A percentile compares a stretch with the other conserved stretches of the same genome.
phyloP scores from a whole-genome alignment of 2,329 filamentous ascomycete species.

The Gaeumannomyces tritici region DNA sequence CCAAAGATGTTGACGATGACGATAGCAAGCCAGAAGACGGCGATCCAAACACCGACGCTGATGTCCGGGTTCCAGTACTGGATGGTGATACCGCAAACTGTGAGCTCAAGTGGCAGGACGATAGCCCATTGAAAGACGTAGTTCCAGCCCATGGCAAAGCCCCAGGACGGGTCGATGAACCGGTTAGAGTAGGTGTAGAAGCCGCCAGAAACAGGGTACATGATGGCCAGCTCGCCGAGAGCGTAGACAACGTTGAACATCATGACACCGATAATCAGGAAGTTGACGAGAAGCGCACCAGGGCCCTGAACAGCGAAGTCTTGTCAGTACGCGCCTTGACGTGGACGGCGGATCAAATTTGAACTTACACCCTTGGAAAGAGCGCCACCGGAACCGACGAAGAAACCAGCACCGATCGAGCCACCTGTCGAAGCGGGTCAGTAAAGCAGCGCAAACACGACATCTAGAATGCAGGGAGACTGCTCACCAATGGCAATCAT shows the following conservation, averaged over 20 bases:
- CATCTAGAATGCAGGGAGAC: neutral
- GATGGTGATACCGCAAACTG: conserved; percentile 37
- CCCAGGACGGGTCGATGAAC: conserved; percentile 48
- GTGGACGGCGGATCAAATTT: neutral
- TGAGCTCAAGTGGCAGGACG: conserved; percentile 37
- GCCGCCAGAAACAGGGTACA: conserved; percentile 47
- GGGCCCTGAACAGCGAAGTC: conserved; percentile 21
- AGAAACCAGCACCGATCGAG: conserved; percentile 53
- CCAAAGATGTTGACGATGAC: conserved; percentile 47
- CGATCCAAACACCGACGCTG: conserved; percentile 37
- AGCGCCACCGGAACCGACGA: conserved; percentile 46
- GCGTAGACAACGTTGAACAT: conserved; percentile 54
- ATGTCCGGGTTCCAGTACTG: conserved; percentile 36
- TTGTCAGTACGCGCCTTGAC: neutral
- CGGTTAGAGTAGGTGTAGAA: conserved; percentile 48
- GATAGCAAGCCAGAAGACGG: conserved; percentile 42
- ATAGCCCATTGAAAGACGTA: conserved; percentile 39
- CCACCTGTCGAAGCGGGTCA: conserved; percentile 21
- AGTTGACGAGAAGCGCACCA: conserved; percentile 34
- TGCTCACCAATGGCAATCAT: conserved; percentile 13
- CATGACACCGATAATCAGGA: conserved; percentile 48
- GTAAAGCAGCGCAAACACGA: no score
- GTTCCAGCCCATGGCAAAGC: conserved; percentile 41
- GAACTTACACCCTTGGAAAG: conserved; percentile 32
- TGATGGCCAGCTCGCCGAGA: conserved; percentile 45